These are phyloP conservation scores for Leccinum pellstonianum DNA, from an alignment of 768 basidiomycete species.

Conservation along the genomic window DNA sequence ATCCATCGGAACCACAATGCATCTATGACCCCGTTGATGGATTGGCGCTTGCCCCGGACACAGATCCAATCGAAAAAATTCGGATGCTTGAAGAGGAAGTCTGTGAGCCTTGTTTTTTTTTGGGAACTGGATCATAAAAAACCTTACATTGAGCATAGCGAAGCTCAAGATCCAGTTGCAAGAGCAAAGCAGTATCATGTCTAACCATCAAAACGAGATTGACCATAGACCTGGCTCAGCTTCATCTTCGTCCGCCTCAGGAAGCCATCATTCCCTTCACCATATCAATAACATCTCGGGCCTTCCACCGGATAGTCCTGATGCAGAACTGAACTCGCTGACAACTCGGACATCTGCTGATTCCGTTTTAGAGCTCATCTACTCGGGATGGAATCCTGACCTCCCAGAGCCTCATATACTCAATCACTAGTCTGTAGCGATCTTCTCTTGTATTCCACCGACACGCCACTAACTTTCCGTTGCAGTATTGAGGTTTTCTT, in stretches of 20 bases:
- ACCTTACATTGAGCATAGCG: conserved; percentile 39
- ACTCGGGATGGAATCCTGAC: conserved; percentile 83
- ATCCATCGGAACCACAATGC: conserved; percentile 84
- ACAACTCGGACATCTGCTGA: conserved; percentile 44
- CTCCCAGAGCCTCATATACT: conserved; percentile 72
- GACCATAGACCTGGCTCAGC: conserved; percentile 21
- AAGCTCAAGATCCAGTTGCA: conserved; percentile 62
- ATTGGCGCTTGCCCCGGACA: conserved; percentile 69
- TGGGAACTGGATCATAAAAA: conserved; percentile 2
- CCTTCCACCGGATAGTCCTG: conserved; percentile 45
- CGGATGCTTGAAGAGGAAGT: conserved; percentile 76
- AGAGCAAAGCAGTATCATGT: conserved; percentile 44
- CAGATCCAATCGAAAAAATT: conserved; percentile 78
- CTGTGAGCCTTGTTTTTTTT: conserved; percentile 40
- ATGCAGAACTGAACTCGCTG: conserved; percentile 46
- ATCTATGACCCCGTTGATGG: conserved; percentile 87
- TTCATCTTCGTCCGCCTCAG: conserved; percentile 20
- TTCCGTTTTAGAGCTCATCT: conserved; percentile 63
- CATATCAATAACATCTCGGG: conserved; percentile 2
- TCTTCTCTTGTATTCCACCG: conserved; percentile 8
- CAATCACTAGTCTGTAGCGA: conserved; percentile 66
- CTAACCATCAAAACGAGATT: conserved; percentile 18
- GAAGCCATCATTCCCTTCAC: conserved; percentile 7
- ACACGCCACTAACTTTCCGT: conserved; percentile 11
- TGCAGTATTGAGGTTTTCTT: conserved; percentile 84